phyloP scores from a whole-genome alignment of 768 basidiomycete species.

The Kondoa subrosea region DNA sequence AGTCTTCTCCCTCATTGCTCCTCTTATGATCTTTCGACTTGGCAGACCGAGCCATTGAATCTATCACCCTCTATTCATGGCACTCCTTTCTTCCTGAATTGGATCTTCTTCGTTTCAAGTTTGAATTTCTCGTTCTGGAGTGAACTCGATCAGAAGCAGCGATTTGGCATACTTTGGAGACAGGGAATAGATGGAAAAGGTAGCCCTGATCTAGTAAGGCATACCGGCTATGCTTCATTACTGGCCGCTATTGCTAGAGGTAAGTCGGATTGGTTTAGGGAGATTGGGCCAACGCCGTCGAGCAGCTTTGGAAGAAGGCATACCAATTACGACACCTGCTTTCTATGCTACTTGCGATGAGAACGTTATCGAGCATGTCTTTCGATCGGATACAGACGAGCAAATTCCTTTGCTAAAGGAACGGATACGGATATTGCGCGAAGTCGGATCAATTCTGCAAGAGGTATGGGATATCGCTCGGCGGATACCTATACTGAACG shows the following conservation, averaged over 20 bases:
- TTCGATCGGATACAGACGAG: constrained; percentile 36
- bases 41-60: too few relatives aligned
- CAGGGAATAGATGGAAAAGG: constrained; percentile 44
- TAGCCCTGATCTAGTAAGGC: constrained; percentile 37
- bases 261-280: neutral
- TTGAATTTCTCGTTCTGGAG: constrained; percentile 88
- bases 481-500: neutral
- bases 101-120: constrained; percentile 74
- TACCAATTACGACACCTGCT: constrained; percentile 59
- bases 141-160: constrained; percentile 38
- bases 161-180: constrained; percentile 67
- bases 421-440: constrained; percentile 58
- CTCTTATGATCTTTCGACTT: too few relatives aligned
- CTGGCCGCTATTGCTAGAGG: constrained; percentile 54
- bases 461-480: constrained; percentile 37
- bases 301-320: constrained; percentile 54
- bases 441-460: constrained; percentile 56
- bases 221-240: constrained; percentile 72
- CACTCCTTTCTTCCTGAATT: too few relatives aligned
- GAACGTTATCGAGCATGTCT: constrained; percentile 32
- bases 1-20: too few relatives aligned
- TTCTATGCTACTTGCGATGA: constrained; percentile 51
- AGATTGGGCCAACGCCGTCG: neutral
- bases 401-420: constrained; percentile 52
- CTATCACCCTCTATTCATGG: too few relatives aligned